These are phyloP conservation scores for Magnusiomyces tetraspermus DNA, from an alignment of 1,139 yeast species.

Conservation along the genomic window DNA sequence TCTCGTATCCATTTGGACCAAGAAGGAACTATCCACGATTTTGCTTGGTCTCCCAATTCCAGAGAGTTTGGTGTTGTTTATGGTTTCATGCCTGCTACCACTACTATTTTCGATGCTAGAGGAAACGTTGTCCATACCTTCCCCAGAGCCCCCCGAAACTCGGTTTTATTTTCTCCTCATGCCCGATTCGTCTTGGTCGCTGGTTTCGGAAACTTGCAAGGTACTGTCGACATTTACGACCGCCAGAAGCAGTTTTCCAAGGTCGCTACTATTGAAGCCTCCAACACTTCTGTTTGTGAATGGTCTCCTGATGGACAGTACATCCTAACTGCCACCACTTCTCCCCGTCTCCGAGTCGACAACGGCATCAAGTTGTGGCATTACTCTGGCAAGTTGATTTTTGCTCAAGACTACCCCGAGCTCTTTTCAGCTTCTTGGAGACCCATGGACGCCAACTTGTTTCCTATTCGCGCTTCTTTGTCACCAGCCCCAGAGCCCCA, in stretches of 20 bases:
- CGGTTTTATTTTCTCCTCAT: conserved; percentile 86
- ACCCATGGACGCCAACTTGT: conserved; percentile 50
- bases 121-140: conserved; percentile 80
- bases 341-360: conserved; percentile 95
- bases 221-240: conserved; percentile 90
- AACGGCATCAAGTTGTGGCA: conserved; percentile 94
- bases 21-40: conserved; percentile 96
- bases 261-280: conserved; percentile 75
- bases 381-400: conserved; percentile 73
- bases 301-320: conserved; percentile 99
- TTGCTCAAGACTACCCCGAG: conserved; percentile 70
- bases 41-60: conserved; percentile 94
- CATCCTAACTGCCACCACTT: conserved; percentile 89
- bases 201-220: conserved; percentile 97
- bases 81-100: conserved; percentile 96
- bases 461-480: conserved; percentile 46
- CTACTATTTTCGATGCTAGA: conserved; percentile 88
- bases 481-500: conserved; percentile 61
- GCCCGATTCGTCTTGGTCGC: conserved; percentile 87
- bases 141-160: conserved; percentile 83
- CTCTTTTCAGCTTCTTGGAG: conserved; percentile 80
- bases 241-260: conserved; percentile 78
- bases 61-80: conserved; percentile 95
- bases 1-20: conserved; percentile 78
- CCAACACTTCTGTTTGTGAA: conserved; percentile 89